Evolutionary conservation across 2,329 filamentous ascomycete species (phyloP).

Genomic region (Clonostachys solani): DNA sequence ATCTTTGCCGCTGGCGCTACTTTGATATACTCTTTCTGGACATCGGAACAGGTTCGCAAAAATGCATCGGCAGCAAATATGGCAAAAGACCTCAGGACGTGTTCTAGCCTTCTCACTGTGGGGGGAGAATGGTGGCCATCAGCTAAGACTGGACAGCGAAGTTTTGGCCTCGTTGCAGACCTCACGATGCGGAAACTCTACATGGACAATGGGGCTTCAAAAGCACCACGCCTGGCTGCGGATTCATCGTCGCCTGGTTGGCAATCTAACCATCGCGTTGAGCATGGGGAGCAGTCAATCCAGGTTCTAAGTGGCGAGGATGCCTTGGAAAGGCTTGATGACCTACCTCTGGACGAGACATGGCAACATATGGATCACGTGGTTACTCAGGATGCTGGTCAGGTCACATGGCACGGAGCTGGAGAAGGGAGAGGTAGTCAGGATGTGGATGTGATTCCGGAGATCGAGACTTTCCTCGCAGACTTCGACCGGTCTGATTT

Average conservation of each 20-base stretch:
- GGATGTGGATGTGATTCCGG: background rate
- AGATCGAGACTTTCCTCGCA: background rate
- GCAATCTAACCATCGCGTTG: background rate
- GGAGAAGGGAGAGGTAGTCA: background rate
- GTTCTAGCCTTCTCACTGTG: constrained; percentile 28
- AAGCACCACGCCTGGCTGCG: background rate
- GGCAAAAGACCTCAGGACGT: constrained; percentile 16
- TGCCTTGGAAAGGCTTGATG: background rate
- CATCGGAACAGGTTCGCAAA: constrained; percentile 16
- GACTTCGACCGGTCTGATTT: constrained; percentile 1
- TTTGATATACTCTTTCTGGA: constrained; percentile 30
- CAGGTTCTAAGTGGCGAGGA: background rate
- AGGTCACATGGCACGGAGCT: background rate
- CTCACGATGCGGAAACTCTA: constrained; percentile 1
- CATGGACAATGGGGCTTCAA: background rate
- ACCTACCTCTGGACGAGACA: no score
- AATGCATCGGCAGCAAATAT: constrained; percentile 7
- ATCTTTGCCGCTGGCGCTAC: constrained; percentile 29
- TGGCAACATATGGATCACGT: no score
- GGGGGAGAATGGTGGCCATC: constrained; percentile 34
- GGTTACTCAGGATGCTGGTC: background rate
- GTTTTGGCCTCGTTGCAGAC: constrained; percentile 12
- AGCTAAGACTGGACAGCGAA: constrained; percentile 20
- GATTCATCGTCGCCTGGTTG: background rate
- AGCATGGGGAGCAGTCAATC: background rate